Evolutionary conservation across 495 filamentous ascomycete genomes (phyloP), one percentile per base, ranked within the genome.

Genomic region (Hypoxylon lienhwacheense): DNA sequence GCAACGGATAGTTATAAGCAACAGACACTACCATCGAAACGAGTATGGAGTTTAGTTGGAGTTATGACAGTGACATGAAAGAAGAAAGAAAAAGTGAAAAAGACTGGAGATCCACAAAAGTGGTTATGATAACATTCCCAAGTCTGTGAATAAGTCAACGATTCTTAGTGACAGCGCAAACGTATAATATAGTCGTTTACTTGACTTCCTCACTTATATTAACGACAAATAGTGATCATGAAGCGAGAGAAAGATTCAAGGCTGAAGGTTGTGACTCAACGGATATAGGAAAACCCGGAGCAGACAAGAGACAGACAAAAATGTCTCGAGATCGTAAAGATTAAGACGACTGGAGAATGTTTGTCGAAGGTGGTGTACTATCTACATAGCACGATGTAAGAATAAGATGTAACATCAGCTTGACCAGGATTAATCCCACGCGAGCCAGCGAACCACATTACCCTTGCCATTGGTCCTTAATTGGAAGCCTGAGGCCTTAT

Each of bases 361-460:
- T 21, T 19, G 16, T 42, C 15, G 24, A 48, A n/a, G 29, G 43
- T 48, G 19, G 42, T 44, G 41, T 28, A 31, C 11, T 5, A 48
- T n/a, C n/a, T 41, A 41, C 35, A 41, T 24, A 41, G 41, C 43
- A 50, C n/a, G n/a, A 36, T 51, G 48, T 44, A 52, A 53, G 32
- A 55, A 44, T 44, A 52, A 53, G 32, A 55, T 61, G 52, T 42
- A 48, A 61, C 58, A 48, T 55, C 42, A 48, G 41, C 43, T 42
- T 52, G 46, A 55, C 58, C 19, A 22, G 58, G 58, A 44, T 61
- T 26, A 51, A 55, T 61, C 51, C 58, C 58, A 61, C 47, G 47
- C 50, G 50, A 61, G 40, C 50, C 51, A 55, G 49, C 40, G 24
- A 55, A 61, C 50, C 33, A 47, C 41, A 20, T 47, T 32, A 52